These are phyloP conservation scores for Erysimum cheiri DNA, from an alignment of 441 rosid species.

Conservation along the genomic window DNA sequence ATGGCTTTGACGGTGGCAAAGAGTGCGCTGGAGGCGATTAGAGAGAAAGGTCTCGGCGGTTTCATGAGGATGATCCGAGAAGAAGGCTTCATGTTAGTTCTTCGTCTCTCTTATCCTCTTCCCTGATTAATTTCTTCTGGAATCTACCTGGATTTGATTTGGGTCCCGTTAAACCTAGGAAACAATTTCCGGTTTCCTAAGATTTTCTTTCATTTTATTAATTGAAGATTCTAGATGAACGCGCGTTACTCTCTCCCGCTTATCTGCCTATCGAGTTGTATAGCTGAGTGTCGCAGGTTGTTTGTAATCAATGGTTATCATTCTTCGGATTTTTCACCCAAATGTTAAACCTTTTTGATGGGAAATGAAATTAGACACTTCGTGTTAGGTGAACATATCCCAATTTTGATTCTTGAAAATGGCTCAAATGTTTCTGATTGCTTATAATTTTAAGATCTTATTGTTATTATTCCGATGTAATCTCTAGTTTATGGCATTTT, in stretches of 20 bases:
- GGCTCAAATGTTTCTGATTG: slow-evolving; percentile 13
- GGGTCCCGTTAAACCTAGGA: slow-evolving; percentile 27
- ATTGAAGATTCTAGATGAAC: slow-evolving; percentile 22
- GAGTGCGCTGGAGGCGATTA: slow-evolving; percentile 67
- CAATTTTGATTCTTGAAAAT: background rate
- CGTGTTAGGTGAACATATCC: background rate
- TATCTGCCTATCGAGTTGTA: slow-evolving; percentile 12
- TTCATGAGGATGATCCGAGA: slow-evolving; percentile 70
- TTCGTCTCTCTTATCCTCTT: slow-evolving; percentile 11
- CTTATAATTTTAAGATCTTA: slow-evolving; percentile 8
- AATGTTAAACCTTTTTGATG: background rate
- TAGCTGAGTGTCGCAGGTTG: background rate
- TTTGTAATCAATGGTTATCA: slow-evolving; percentile 5
- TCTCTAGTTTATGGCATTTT: slow-evolving; percentile 3
- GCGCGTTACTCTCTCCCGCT: background rate
- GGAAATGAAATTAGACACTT: background rate
- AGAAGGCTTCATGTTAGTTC: slow-evolving; percentile 75
- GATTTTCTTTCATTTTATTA: background rate
- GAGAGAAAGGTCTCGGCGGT: slow-evolving; percentile 71
- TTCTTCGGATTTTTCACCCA: slow-evolving; percentile 16
- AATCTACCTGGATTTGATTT: slow-evolving; percentile 19
- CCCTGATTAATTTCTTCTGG: background rate
- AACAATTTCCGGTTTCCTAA: background rate
- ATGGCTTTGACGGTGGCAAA: slow-evolving; percentile 87
- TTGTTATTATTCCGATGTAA: background rate